Conservation (phyloP, 2,329 filamentous ascomycete genomes). For the Zymoseptoria crescenta region DNA sequence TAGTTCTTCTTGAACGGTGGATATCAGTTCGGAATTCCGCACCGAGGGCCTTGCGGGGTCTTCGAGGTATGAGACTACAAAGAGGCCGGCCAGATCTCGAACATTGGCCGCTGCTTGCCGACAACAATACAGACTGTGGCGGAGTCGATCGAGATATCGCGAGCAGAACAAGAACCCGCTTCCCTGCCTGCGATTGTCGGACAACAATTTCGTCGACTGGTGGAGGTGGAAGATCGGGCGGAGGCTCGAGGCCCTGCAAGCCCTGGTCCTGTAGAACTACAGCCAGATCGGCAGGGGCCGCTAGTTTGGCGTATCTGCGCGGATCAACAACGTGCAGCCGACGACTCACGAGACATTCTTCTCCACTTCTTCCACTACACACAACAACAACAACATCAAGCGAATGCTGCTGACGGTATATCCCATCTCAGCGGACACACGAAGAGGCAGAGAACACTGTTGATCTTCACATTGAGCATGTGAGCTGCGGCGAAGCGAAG, state of each 20-base stretch:
- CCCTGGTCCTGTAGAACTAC: background rate
- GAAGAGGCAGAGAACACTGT: background rate
- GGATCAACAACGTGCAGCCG: background rate
- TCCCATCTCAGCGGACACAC: background rate
- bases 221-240: background rate
- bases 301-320: background rate
- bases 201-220: background rate
- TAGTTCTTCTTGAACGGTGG: background rate
- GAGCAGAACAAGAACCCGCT: background rate
- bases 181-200: background rate
- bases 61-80: background rate
- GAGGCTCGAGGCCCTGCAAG: background rate
- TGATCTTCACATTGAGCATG: background rate
- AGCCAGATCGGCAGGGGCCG: background rate
- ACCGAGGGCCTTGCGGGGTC: background rate
- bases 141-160: background rate
- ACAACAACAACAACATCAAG: background rate
- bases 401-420: background rate
- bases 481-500: background rate
- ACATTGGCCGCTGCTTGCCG: background rate
- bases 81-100: background rate
- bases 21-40: background rate
- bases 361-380: background rate
- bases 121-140: background rate
- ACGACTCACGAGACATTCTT: background rate